Evolutionary conservation across 2,329 filamentous ascomycete species (phyloP).

Genomic region (Cryphonectria japonica): DNA sequence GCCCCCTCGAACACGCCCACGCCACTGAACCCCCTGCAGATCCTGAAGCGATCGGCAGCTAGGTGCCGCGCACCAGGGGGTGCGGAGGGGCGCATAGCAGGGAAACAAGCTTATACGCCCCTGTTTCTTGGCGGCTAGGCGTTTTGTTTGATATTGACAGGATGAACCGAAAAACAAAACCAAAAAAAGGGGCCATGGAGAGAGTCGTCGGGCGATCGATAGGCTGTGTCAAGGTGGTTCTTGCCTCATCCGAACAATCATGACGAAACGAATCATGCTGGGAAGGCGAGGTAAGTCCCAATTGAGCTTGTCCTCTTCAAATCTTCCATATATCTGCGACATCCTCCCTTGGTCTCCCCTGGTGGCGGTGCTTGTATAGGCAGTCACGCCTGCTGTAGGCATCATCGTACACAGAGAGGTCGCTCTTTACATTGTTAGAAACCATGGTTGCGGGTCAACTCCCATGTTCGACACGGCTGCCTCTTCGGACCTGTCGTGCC

Average conservation of each 20-base stretch:
- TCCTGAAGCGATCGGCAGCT: conserved; percentile 8
- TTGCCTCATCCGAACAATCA: background rate
- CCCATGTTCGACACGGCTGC: background rate
- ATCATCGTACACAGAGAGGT: background rate
- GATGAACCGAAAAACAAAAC: background rate
- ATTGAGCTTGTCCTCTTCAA: background rate
- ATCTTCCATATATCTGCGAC: background rate
- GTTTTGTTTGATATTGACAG: conserved; percentile 12
- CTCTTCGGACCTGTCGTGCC: background rate
- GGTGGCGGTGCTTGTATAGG: background rate
- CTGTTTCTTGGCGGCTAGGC: conserved; percentile 4
- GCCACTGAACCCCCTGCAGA: conserved; percentile 16
- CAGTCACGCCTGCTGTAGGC: background rate
- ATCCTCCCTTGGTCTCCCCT: background rate
- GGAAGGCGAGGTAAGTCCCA: background rate
- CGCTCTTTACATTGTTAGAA: background rate
- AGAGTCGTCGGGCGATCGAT: background rate
- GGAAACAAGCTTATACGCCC: conserved; percentile 8
- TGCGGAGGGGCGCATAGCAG: background rate
- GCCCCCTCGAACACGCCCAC: background rate
- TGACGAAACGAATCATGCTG: background rate
- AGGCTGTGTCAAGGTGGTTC: background rate
- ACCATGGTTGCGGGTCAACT: background rate
- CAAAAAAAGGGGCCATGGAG: background rate
- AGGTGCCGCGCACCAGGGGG: background rate